phyloP scores from a whole-genome alignment of 306 rosid genomes.

The Carpinus fangiana region DNA sequence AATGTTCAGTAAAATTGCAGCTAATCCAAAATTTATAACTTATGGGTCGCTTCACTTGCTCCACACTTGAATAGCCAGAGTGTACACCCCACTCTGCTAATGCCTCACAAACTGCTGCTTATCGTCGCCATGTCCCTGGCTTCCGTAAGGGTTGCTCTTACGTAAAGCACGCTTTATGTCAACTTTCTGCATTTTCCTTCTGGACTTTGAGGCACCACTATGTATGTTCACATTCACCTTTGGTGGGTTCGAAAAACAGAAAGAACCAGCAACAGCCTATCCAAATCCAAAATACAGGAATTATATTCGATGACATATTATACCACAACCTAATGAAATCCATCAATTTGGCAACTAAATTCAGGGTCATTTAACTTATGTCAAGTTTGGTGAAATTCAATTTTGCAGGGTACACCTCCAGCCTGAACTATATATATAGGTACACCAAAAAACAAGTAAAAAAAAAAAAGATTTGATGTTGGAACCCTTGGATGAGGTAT shows the following conservation, averaged over 20 bases:
- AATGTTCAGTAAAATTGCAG: neutral
- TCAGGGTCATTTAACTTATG: neutral
- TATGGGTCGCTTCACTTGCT: neutral
- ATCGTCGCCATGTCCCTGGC: too few species aligned
- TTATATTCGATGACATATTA: constrained; percentile 5
- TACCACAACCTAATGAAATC: neutral
- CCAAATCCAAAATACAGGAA: constrained; percentile 12
- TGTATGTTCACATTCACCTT: constrained; percentile 76
- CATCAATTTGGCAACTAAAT: neutral
- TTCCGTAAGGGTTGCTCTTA: constrained; percentile 70
- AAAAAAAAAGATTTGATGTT: too few species aligned
- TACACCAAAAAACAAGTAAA: too few species aligned
- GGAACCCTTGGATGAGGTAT: too few species aligned
- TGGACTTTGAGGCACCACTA: constrained; percentile 77
- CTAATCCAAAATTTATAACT: neutral
- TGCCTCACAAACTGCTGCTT: constrained; percentile 47
- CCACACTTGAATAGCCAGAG: neutral
- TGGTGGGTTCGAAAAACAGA: constrained; percentile 88
- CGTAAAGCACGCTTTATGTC: constrained; percentile 64
- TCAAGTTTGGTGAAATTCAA: neutral
- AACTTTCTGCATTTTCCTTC: constrained; percentile 54
- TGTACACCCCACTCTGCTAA: constrained; percentile 1
- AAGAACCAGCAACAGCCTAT: constrained; percentile 87
- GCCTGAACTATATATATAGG: neutral
- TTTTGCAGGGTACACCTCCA: neutral